Evolutionary conservation across 2,329 filamentous ascomycete species (phyloP), one percentile per base, ranked within the genome.

Genomic region (Hymenoscyphus repandus): DNA sequence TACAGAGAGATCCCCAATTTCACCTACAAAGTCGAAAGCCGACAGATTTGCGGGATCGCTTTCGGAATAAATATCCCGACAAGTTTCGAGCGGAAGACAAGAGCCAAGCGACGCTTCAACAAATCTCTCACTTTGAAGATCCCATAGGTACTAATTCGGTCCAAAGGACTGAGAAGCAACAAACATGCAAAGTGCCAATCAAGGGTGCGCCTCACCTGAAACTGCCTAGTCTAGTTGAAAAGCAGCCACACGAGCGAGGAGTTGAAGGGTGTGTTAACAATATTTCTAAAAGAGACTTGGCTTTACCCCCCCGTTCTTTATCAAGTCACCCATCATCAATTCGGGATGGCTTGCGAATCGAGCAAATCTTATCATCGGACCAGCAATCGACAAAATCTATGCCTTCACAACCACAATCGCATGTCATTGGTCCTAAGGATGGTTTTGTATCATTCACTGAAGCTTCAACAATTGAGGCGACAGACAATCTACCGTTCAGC

Each of bases 41-140:
- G 1, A 85, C 81, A 0, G 82, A 85, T 60, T 64, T 85, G 46
- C 72, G 82, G 54, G 82, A 85, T 56, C 73, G 82, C 18, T 74
- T 84, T 31, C 75, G 82, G 39, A 85, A 85, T 66, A 83, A 82
- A 58, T 82, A 82, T 57, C 78, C 79, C 2, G 74, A 75, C 12
- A 75, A 79, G 31, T 84, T 52, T 72, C 74, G 57, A 18, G 33
- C 42, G 13, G 55, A 56, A 38, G 58, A 52, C 13, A 51, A 50
- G 34, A 37, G 30, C 40, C 47, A 51, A 33, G 34, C 10, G 40
- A 50, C 5, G 36, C 31, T 30, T 20, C 27, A 45, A 30, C 32
- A 47, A 32, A 48, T 40, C 6, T 33, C 34, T 27, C 22, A 18
- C 27, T 11, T n/a, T 11, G 37, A 46, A 45, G 34, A 15, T 36